Conservation (phyloP, 176 grass and related monocot genomes). For the Oryza nivara region DNA sequence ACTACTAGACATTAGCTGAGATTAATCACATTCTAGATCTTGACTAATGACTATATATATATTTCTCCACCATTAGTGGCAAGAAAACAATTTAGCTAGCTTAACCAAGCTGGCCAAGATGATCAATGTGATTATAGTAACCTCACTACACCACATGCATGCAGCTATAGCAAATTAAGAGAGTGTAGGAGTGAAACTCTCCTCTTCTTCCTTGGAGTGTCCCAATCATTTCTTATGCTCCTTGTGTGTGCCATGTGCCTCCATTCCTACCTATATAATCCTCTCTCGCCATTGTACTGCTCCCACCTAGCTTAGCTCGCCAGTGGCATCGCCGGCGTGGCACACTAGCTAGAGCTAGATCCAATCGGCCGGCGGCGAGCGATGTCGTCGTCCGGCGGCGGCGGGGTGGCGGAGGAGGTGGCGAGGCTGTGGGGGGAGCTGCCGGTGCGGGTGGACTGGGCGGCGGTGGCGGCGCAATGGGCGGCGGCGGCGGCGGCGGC, state of each 20-base stretch:
- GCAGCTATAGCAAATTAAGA: not conserved
- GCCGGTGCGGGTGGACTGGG: slow-evolving; percentile 49
- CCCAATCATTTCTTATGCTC: not conserved
- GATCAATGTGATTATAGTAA: not conserved
- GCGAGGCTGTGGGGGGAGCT: slow-evolving; percentile 47
- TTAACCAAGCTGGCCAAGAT: not conserved
- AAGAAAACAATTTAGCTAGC: not conserved
- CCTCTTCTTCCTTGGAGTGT: not conserved
- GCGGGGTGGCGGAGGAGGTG: not conserved
- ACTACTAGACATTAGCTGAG: not conserved
- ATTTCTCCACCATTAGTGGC: not conserved
- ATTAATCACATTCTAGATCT: not conserved
- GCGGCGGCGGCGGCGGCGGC: slow-evolving; percentile 12
- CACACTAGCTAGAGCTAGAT: not conserved
- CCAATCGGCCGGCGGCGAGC: slow-evolving; percentile 32
- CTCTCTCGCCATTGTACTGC: not conserved
- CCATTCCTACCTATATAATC: slow-evolving; percentile 41
- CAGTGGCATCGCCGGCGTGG: not conserved
- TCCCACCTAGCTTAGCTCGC: not conserved
- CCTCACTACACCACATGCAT: not conserved
- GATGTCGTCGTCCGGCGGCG: not conserved
- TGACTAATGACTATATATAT: too few species aligned
- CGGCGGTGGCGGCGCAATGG: slow-evolving; percentile 44
- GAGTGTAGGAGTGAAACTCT: not conserved
- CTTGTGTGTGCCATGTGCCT: not conserved